These are phyloP conservation scores for Albizia julibrissin DNA, from an alignment of 306 rosid species.

Conservation along the genomic window DNA sequence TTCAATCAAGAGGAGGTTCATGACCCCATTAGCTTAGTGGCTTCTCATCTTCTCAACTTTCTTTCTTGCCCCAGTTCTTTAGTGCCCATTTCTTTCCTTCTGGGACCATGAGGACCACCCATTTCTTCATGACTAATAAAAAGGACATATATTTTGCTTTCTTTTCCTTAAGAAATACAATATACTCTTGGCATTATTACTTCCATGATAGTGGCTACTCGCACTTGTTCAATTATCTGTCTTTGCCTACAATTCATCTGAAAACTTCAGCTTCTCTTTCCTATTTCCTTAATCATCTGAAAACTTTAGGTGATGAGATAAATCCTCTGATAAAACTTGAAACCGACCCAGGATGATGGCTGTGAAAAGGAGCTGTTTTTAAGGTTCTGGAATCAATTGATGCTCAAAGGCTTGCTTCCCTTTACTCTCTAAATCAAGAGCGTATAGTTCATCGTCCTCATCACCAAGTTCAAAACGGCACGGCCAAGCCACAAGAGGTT, in stretches of 20 bases:
- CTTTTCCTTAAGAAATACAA: not conserved
- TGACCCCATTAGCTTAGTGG: constrained; percentile 45
- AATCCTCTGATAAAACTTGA: constrained; percentile 5
- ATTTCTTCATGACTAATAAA: constrained; percentile 7
- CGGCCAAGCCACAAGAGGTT: constrained; percentile 20
- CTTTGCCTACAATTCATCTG: constrained; percentile 20
- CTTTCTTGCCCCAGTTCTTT: constrained; percentile 9
- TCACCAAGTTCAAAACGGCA: constrained; percentile 22
- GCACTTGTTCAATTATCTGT: constrained; percentile 39
- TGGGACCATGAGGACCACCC: constrained; percentile 29
- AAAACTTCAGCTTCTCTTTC: constrained; percentile 19
- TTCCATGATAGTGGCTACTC: constrained; percentile 35
- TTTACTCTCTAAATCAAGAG: not conserved
- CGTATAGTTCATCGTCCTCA: not conserved
- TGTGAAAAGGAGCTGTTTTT: constrained; percentile 22
- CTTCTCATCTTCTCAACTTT: constrained; percentile 41
- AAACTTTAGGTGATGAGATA: constrained; percentile 37
- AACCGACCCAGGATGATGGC: not conserved
- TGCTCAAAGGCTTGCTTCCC: not conserved
- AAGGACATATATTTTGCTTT: not conserved
- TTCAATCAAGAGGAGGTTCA: constrained; percentile 43
- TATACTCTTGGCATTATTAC: constrained; percentile 32
- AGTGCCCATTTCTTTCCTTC: constrained; percentile 16
- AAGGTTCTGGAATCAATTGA: constrained; percentile 26
- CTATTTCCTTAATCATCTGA: not conserved